A percentile compares a stretch with the other conserved stretches of the same genome.
Evolutionary conservation across 2,329 filamentous ascomycete species (phyloP).

Genomic region (Colletotrichum spinosum): DNA sequence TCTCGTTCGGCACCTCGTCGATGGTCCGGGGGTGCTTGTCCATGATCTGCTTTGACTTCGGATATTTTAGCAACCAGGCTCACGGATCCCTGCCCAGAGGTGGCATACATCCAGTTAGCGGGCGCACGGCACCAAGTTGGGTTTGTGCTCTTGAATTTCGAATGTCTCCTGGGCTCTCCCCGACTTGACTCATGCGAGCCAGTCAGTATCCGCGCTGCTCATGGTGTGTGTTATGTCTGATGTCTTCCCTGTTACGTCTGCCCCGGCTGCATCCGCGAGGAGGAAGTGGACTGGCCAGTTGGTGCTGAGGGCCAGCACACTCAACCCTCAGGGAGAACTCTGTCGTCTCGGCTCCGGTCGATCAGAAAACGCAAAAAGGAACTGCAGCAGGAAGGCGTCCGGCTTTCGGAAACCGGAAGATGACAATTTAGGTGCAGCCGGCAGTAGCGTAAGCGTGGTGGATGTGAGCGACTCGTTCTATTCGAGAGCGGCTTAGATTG

Average conservation of each 20-base stretch:
- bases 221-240: background rate
- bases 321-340: slow-evolving; percentile 25
- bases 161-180: background rate
- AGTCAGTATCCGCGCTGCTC: background rate
- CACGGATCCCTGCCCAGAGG: slow-evolving; percentile 21
- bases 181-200: slow-evolving; percentile 5
- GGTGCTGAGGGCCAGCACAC: slow-evolving; percentile 2
- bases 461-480: too few species aligned
- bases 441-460: too few species aligned
- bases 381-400: background rate
- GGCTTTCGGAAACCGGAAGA: background rate
- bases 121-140: slow-evolving; percentile 23
- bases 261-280: slow-evolving; percentile 27
- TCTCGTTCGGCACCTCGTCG: background rate
- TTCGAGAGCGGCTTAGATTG: too few species aligned
- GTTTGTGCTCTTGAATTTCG: slow-evolving; percentile 16
- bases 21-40: background rate
- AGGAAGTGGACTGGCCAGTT: background rate
- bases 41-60: slow-evolving; percentile 6
- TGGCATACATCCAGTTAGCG: slow-evolving; percentile 9
- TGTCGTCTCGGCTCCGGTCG: slow-evolving; percentile 25
- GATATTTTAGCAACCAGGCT: slow-evolving; percentile 5
- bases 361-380: slow-evolving; percentile 18
- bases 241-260: slow-evolving; percentile 1
- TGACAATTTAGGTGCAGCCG: too few species aligned